Conservation (phyloP, 2,329 filamentous ascomycete genomes). For the Talaromyces sp. region DNA sequence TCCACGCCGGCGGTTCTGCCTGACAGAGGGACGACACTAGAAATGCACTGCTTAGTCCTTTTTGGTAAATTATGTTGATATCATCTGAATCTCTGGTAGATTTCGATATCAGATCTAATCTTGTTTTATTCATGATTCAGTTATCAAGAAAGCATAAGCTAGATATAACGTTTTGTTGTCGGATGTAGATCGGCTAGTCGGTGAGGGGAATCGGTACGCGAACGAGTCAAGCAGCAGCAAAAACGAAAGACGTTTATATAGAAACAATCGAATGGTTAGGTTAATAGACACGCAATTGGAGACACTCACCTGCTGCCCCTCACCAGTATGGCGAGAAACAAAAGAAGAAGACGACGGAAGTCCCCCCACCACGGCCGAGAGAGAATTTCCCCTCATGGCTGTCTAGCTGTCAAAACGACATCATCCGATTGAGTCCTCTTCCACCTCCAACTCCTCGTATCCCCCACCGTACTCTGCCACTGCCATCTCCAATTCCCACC, state of each 20-base stretch:
- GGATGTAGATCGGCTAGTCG: not conserved
- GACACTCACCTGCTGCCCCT: not conserved
- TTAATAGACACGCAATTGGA: not conserved
- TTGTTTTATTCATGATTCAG: not conserved
- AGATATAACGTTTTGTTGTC: not conserved
- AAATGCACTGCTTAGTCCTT: constrained; percentile 2
- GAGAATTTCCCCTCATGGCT: constrained; percentile 4
- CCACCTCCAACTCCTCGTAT: not conserved
- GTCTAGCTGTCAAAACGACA: not conserved
- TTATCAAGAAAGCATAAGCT: not conserved
- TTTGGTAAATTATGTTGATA: not conserved
- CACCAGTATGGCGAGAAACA: not conserved
- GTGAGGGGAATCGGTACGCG: not conserved
- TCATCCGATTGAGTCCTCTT: not conserved
- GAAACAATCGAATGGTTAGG: not conserved
- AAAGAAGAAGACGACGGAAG: not conserved
- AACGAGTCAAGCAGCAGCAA: not conserved
- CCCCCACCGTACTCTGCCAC: not conserved
- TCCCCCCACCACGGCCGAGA: not conserved
- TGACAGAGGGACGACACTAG: not conserved
- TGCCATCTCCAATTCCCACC: not conserved
- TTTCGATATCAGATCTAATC: not conserved
- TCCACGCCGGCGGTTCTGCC: not conserved
- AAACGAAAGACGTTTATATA: not conserved
- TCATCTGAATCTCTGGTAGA: not conserved